phyloP scores from a whole-genome alignment of 169 alveolate genomes.

The Miamiensis avidus region DNA sequence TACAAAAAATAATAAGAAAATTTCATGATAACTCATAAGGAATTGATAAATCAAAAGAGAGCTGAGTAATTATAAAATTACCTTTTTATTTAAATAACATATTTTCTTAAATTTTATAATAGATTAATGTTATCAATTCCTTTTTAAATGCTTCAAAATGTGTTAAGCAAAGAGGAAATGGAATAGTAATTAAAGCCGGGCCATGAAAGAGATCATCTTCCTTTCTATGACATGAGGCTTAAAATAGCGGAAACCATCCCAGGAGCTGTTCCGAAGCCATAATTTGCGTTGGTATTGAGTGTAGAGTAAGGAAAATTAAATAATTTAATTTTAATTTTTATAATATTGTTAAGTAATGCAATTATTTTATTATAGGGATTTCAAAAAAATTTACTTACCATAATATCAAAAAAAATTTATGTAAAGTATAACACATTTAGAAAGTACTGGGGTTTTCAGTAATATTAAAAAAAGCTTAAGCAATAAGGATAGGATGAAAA shows the following conservation, averaged over 20 bases:
- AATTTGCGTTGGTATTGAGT: no score
- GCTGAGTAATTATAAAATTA: neutral
- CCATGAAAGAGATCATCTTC: neutral
- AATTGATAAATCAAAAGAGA: neutral
- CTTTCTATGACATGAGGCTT: neutral
- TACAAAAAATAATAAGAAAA: no score
- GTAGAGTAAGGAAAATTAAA: neutral
- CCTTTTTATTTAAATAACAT: neutral
- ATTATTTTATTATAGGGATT: neutral
- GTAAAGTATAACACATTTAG: no score
- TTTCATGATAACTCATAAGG: neutral
- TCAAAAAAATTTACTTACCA: no score
- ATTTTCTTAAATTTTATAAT: no score
- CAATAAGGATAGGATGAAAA: no score
- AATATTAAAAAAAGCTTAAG: no score
- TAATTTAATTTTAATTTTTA: no score
- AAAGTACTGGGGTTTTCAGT: no score
- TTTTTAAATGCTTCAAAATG: neutral
- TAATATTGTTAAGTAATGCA: no score
- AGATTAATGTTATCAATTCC: neutral
- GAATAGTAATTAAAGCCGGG: neutral
- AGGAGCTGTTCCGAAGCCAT: neutral
- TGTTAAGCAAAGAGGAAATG: neutral
- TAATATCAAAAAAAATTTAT: no score
- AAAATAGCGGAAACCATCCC: neutral